Evolutionary conservation across 805 yeast species (phyloP).

Genomic region (Kuraishia piskuri): DNA sequence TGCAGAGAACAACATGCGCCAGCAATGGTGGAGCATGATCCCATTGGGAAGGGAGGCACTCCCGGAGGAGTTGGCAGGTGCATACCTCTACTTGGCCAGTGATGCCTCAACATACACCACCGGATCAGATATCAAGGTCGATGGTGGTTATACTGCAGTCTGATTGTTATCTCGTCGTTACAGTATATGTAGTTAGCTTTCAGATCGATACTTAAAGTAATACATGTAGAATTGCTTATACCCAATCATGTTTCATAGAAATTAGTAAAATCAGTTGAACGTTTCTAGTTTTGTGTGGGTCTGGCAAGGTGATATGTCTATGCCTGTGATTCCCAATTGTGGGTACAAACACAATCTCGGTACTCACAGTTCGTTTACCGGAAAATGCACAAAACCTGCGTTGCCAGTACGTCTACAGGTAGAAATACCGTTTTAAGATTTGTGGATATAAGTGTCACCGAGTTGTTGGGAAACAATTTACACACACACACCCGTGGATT

Average conservation of each 20-base stretch:
- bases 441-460: no score
- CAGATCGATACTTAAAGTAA: background rate
- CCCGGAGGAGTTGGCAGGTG: slow-evolving; percentile 72
- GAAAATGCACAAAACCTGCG: no score
- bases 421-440: no score
- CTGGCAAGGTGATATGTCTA: no score
- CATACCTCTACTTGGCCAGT: slow-evolving; percentile 70
- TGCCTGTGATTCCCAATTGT: no score
- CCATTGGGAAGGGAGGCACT: slow-evolving; percentile 73
- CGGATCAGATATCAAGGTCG: slow-evolving; percentile 69
- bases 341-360: no score
- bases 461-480: no score
- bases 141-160: slow-evolving; percentile 65
- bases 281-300: no score
- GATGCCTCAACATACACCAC: slow-evolving; percentile 76
- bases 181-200: background rate
- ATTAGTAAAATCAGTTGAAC: no score
- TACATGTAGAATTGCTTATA: background rate
- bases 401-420: no score
- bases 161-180: slow-evolving; percentile 16
- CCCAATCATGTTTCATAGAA: background rate
- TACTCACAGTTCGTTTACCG: no score
- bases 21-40: slow-evolving; percentile 39
- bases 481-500: no score
- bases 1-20: slow-evolving; percentile 32